Conservation (phyloP, 768 basidiomycete species). For the Pluteus cervinus region DNA sequence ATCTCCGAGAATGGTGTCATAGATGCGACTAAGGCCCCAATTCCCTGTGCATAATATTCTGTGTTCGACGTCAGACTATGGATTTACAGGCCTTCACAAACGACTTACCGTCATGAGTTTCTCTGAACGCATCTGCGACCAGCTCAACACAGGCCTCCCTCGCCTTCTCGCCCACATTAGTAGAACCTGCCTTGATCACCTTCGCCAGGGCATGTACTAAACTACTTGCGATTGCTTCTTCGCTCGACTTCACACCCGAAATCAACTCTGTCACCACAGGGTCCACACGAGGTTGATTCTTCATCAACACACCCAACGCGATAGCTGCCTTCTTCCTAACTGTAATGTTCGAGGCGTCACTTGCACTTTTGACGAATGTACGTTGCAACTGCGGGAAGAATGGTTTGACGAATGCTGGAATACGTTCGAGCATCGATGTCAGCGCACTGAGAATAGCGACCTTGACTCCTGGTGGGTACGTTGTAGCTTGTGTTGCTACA, state of each 20-base stretch:
- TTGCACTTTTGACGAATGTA: slow-evolving; percentile 90
- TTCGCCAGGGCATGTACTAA: slow-evolving; percentile 71
- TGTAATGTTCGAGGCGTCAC: slow-evolving; percentile 69
- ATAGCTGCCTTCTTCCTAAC: slow-evolving; percentile 80
- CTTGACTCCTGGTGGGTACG: slow-evolving; percentile 91
- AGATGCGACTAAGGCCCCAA: slow-evolving; percentile 56
- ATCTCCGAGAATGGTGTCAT: slow-evolving; percentile 58
- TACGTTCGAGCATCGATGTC: slow-evolving; percentile 76
- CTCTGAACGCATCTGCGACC: slow-evolving; percentile 73
- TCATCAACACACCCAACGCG: slow-evolving; percentile 87
- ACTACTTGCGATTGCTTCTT: slow-evolving; percentile 71
- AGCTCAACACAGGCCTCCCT: slow-evolving; percentile 71
- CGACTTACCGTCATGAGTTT: slow-evolving; percentile 55
- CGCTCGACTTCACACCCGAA: slow-evolving; percentile 46
- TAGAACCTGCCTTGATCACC: slow-evolving; percentile 63
- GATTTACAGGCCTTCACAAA: not conserved
- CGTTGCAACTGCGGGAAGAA: slow-evolving; percentile 98
- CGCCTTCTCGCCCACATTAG: slow-evolving; percentile 74
- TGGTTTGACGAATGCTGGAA: slow-evolving; percentile 87
- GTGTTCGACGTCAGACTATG: slow-evolving; percentile 6
- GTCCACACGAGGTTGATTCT: slow-evolving; percentile 83
- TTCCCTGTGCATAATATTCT: slow-evolving; percentile 69
- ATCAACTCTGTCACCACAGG: slow-evolving; percentile 91
- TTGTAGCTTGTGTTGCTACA: slow-evolving; percentile 84
- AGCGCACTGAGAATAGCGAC: slow-evolving; percentile 85